Base-by-base conservation (phyloP, 2,329 filamentous ascomycete genomes). In the Cercospora beticola region DNA sequence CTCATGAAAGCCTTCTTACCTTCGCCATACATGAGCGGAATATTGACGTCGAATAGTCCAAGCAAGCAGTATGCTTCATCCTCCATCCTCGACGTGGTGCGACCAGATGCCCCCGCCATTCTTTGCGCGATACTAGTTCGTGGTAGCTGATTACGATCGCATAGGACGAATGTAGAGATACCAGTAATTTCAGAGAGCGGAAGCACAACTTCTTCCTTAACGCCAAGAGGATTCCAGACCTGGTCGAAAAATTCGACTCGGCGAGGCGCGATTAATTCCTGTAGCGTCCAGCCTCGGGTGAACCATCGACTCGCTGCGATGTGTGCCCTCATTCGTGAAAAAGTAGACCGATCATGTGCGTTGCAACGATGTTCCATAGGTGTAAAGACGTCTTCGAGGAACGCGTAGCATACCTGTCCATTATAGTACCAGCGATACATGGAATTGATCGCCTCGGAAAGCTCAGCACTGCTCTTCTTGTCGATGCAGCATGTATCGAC, bases 401-500 rank as follows among this genome's bases (percentile, higher is more conserved):
- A 72, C 5, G 64, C 71, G 31, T 73, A 73, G 57, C 71, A 73
- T 8, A 60, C 40, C 8, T 23, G 12, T 0, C 68, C 67, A 12
- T 54, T 21, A 3, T 65, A 23, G 31, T 70, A 72, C 68, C 70
- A 73, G 12, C 43, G 23, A 10, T 64, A 72, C 70, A 73, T 73
- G 14, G 33, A 40, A 5, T 40, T 40, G 33, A 40, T 40, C 33
- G 33, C 33, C 33, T 40, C 33, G 2, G 33, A 65, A 2, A 73
- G 65, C 43, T 73, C 71, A 3, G 68, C 67, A 21, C 64, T 70
- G n/a, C 58, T 68, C 8, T 43, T 63, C 36, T 74, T 72, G 62
- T 74, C 66, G 28, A 74, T 74, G 56, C 72, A 74, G 52, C 72
- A 69, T 5, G 68, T 70, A 8, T 70, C 68, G 8, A 70, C 14